Evolutionary conservation across 768 basidiomycete species (phyloP), one percentile per base, ranked within the genome.

Genomic region (Boletus barrowsii): DNA sequence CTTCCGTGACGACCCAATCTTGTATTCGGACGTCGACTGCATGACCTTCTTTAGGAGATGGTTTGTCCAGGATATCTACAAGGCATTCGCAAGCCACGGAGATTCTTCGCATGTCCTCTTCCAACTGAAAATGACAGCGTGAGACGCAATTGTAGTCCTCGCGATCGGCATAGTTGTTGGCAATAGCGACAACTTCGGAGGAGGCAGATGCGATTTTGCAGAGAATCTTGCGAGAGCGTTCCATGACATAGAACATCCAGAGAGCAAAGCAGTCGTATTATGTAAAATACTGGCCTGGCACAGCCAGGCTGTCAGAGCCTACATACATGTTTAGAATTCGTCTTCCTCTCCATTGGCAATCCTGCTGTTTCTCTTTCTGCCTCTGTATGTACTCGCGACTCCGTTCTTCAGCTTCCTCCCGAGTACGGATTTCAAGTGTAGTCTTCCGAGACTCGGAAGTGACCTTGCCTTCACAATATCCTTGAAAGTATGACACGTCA

Each of bases 401-500:
- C 39, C 1, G 49, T 9, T 42, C 56, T 22, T 54, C 51, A n/a
- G 48, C 58, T 42, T 70, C 66, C 29, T 63, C 41, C 8, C 1
- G 15, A 30, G 65, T 60, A 22, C 61, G 61, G 11, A 71, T 62
- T 4, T 59, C 60, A 22, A 67, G 62, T 39, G 48, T 57, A 5
- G 51, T 61, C 51, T 56, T 62, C 33, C 62, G 59, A 17, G 64
- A 37, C 17, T 43, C 47, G 8, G 68, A 69, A 9, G 50, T 55
- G 17, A 70, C 15, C 32, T 60, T 62, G 48, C 67, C 61, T 33
- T 63, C 39, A 43, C 62, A 62, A 30, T 64, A 71, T 11, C 57
- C 58, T 47, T 49, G 51, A 39, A 71, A 71, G 29, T 62, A 62
- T 9, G 62, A 54, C 11, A 37, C 26, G 10, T 60, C 53, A 17